phyloP scores from a whole-genome alignment of 805 yeast species.

The Yarrowia sp. region DNA sequence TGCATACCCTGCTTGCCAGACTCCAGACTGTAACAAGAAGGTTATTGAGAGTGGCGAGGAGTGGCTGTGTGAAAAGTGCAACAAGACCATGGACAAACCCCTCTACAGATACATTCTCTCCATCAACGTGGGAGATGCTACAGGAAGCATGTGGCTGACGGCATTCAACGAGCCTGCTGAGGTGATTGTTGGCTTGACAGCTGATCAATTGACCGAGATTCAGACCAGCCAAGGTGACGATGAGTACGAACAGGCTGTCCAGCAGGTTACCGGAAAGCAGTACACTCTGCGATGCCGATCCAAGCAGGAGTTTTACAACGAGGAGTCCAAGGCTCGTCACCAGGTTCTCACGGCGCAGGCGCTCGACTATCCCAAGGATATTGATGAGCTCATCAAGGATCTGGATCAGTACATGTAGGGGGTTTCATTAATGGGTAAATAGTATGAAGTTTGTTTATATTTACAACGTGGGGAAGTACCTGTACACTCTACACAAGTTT shows the following conservation, averaged over 20 bases:
- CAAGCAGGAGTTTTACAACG: constrained; percentile 78
- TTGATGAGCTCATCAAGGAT: constrained; percentile 31
- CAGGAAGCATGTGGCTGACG: constrained; percentile 84
- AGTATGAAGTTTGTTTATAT: too few species aligned
- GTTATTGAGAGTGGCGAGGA: constrained; percentile 70
- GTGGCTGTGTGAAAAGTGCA: constrained; percentile 95
- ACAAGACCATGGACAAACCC: constrained; percentile 63
- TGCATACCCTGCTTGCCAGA: constrained; percentile 83
- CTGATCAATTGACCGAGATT: constrained; percentile 46
- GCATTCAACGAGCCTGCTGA: constrained; percentile 82
- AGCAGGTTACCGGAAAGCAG: constrained; percentile 60
- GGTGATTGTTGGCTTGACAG: constrained; percentile 61
- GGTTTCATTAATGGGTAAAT: background rate
- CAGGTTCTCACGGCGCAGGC: constrained; percentile 51
- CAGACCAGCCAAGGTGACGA: constrained; percentile 39
- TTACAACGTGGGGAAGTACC: too few species aligned
- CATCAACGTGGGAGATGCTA: constrained; percentile 69
- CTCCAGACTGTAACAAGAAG: constrained; percentile 74
- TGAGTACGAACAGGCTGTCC: constrained; percentile 46
- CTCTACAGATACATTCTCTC: constrained; percentile 75
- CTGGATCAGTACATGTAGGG: constrained; percentile 23
- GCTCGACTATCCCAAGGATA: constrained; percentile 36
- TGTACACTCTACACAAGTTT: too few species aligned
- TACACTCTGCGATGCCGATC: constrained; percentile 75
- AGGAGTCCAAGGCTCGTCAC: constrained; percentile 63